A percentile compares a stretch with the other conserved stretches of the same genome.
Conservation (phyloP, 2,329 filamentous ascomycete species). For the Ophiostoma sp. region DNA sequence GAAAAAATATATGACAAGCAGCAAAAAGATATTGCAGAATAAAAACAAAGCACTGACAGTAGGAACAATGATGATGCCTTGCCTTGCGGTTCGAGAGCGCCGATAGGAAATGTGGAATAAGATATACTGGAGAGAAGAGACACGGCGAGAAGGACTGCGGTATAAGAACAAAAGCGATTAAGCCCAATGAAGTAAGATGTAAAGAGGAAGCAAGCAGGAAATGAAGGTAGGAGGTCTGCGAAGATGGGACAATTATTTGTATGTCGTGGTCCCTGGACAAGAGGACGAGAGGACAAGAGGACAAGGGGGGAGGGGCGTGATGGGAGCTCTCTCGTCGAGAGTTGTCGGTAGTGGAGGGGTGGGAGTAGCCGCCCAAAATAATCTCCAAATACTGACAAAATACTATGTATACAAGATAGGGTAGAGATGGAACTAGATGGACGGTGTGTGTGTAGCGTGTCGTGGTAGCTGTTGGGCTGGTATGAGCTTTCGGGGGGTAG, state of each 20-base stretch:
- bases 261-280: conserved; percentile 17
- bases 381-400: not conserved
- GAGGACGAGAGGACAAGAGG: not conserved
- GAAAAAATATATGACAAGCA: not conserved
- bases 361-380: not conserved
- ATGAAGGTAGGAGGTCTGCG: conserved; percentile 16
- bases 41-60: not conserved
- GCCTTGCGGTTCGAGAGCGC: not conserved
- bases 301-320: not conserved
- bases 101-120: not conserved
- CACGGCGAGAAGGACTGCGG: not conserved
- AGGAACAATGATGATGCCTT: not conserved
- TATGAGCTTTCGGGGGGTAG: not conserved
- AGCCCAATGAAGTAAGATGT: conserved; percentile 3
- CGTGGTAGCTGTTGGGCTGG: conserved; percentile 13
- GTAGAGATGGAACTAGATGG: not conserved
- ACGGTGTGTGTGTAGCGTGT: conserved; percentile 12
- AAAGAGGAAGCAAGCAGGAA: conserved; percentile 1
- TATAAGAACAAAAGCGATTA: conserved; percentile 7
- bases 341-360: not conserved
- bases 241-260: conserved; percentile 21
- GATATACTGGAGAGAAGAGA: conserved; percentile 7
- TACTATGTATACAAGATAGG: not conserved
- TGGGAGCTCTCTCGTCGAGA: not conserved
- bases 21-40: not conserved